These are phyloP conservation scores for Hypoxylon trugodes DNA, from an alignment of 495 filamentous ascomycete species.

Conservation along the genomic window DNA sequence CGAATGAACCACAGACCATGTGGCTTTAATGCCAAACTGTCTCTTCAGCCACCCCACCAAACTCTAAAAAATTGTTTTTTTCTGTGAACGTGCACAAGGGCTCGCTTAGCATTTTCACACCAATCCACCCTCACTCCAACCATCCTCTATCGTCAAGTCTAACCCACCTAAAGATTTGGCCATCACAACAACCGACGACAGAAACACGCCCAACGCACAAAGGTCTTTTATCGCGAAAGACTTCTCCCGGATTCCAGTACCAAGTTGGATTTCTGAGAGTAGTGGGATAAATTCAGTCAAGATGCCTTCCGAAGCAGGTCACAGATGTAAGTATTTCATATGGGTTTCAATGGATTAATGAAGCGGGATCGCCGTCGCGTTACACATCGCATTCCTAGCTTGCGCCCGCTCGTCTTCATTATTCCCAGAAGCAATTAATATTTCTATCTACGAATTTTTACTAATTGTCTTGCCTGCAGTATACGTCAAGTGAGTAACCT, in stretches of 20 bases:
- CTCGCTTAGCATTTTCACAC: conserved; percentile 46
- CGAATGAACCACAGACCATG: conserved; percentile 11
- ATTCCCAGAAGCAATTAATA: conserved; percentile 1
- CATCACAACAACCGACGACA: conserved; percentile 46
- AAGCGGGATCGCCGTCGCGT: conserved; percentile 24
- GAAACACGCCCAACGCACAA: conserved; percentile 44
- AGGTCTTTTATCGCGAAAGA: conserved; percentile 37
- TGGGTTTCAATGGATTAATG: neutral
- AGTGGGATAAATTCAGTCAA: conserved; percentile 58
- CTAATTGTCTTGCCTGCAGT: conserved; percentile 63
- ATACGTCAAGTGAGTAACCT: conserved; percentile 87
- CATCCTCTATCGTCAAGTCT: conserved; percentile 41
- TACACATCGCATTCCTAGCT: conserved; percentile 6
- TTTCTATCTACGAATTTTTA: conserved; percentile 15
- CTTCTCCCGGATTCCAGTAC: conserved; percentile 36
- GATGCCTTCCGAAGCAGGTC: conserved; percentile 85
- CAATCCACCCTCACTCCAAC: conserved; percentile 40
- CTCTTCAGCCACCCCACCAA: conserved; percentile 35
- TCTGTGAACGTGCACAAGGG: conserved; percentile 43
- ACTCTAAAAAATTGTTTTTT: conserved; percentile 38
- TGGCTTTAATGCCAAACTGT: conserved; percentile 11
- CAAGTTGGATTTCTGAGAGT: conserved; percentile 45
- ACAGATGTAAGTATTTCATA: conserved; percentile 72
- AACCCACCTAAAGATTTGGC: conserved; percentile 43
- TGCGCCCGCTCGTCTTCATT: conserved; percentile 4